Base-by-base conservation (phyloP, 192 early-diverging fungal species). In the Coemansia sp. region DNA sequence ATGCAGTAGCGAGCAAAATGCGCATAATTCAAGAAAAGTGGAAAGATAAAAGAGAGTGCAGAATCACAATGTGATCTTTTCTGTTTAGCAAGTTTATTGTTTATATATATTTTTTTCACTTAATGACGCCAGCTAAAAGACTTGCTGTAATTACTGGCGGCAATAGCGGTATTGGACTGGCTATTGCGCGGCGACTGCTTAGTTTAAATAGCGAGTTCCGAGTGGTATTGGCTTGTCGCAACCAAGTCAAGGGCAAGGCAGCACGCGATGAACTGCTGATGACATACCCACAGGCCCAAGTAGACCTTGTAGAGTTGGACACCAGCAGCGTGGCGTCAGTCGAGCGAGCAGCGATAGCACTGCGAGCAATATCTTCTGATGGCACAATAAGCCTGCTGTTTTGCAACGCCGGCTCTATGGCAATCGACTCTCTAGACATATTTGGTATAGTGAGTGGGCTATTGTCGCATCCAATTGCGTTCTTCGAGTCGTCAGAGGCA, bases 391-490 rank as follows among this genome's bases (percentile, higher is more conserved):
- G 80, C 57, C 58, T 77, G 40, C 68, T 86, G 61, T 83, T 80
- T 52, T 83, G 80, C 75, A 86, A 86, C 46, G 85, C 85, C 16
- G 85, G 85, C 0, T 73, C 78, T 0, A 79, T 86, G 85, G 65
- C 85, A 1, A 86, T 83, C 49, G 66, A 49, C 3, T 27, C 63
- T 5, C 66, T 86, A 10, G 47, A 71, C 43, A 18, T 66, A 1
- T 0, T 22, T 3, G 72, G 52, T 9, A 78, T 79, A 39, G 39
- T 73, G 3, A 44, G 67, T 11, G 78, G 83, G 0, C 57, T 84
- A 20, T 20, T 75, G 1, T 78, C 85, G 20, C 69, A 76, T 20
- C 80, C 85, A 3, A 44, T 76, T 10, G 62, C 50, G 7, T 83
- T 86, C 61, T 75, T 83, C 31, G 75, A 75, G 36, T 80, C 85